Evolutionary conservation across 164 flowering plant genomes (phyloP), one percentile per base, ranked within the genome.

Genomic region (Taxillus chinensis): DNA sequence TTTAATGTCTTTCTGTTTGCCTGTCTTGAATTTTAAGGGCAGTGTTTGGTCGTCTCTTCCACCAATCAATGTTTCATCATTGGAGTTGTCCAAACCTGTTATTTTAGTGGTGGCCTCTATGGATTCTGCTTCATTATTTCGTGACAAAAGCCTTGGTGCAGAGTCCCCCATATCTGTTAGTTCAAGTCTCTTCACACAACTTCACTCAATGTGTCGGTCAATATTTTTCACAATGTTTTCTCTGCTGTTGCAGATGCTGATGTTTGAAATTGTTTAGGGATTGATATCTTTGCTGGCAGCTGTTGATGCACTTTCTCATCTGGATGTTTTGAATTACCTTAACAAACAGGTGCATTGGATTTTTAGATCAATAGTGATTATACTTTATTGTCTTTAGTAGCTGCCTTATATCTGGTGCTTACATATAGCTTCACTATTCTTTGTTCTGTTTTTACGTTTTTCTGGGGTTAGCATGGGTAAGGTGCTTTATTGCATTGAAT

Each of bases 21-120:
- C 27, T 70, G 59, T 83, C 78, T 72, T 64, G 41, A 67, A 65
- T 77, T 53, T 89, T 83, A 88, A 86, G 86, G 87, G 80, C 98
- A 93, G 99, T 89, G 99, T 93, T 69, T 86, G 93, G 97, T 90
- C 97, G 17, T 84, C 97, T 2, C 87, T 90, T 67, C 96, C 92
- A 39, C 90, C 97, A 64, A 81, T 87, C 39, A 81, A 77, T 75
- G 41, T 55, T 49, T 84, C 89, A 40, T 77, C 87, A 15, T 39
- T 77, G 57, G 67, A 68, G 54, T 71, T 65, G 38, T 58, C 78
- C 10, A 90, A 87, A 74, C 85, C 92, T 42, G 65, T 84, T 60
- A 67, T 90, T 64, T 63, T 90, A 62, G 70, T 79, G 27, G 72
- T 86, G 51, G 80, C 91, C 62, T 82, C 99, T 9, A 83, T 85